phyloP scores from a whole-genome alignment of 2,329 filamentous ascomycete genomes.

The Amauroascus verrucosus region DNA sequence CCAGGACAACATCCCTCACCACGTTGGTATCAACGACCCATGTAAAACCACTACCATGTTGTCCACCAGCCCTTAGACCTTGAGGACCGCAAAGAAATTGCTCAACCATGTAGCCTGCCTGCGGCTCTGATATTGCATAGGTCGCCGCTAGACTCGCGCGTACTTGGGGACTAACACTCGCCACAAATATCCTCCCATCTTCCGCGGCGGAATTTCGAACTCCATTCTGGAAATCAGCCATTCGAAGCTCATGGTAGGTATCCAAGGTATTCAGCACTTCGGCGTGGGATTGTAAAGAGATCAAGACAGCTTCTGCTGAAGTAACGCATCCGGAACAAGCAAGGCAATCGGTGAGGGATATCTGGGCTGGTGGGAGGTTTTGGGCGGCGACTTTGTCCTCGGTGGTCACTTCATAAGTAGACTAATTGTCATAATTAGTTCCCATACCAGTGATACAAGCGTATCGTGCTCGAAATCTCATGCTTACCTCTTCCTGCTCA shows the following conservation, averaged over 20 bases:
- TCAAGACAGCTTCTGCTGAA: constrained; percentile 91
- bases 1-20: constrained; percentile 71
- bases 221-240: constrained; percentile 47
- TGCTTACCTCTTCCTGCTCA: constrained; percentile 38
- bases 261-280: constrained; percentile 82
- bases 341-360: constrained; percentile 92
- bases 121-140: constrained; percentile 59
- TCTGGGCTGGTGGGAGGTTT: constrained; percentile 65
- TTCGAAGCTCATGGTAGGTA: constrained; percentile 40
- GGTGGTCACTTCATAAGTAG: constrained; percentile 74
- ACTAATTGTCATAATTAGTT: not conserved
- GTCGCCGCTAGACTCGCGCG: constrained; percentile 81
- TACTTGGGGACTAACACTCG: constrained; percentile 84
- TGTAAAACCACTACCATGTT: constrained; percentile 64
- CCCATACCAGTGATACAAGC: too few relatives aligned
- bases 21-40: constrained; percentile 88
- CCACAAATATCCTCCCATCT: constrained; percentile 71
- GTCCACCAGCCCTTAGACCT: constrained; percentile 60
- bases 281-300: constrained; percentile 83
- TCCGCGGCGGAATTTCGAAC: constrained; percentile 35
- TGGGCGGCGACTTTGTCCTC: constrained; percentile 61
- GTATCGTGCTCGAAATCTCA: not conserved
- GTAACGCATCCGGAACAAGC: constrained; percentile 97
- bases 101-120: constrained; percentile 73
- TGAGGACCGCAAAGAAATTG: constrained; percentile 62